These are phyloP conservation scores for Clitopilus passeckerianus DNA, from an alignment of 768 basidiomycete species.

Conservation along the genomic window DNA sequence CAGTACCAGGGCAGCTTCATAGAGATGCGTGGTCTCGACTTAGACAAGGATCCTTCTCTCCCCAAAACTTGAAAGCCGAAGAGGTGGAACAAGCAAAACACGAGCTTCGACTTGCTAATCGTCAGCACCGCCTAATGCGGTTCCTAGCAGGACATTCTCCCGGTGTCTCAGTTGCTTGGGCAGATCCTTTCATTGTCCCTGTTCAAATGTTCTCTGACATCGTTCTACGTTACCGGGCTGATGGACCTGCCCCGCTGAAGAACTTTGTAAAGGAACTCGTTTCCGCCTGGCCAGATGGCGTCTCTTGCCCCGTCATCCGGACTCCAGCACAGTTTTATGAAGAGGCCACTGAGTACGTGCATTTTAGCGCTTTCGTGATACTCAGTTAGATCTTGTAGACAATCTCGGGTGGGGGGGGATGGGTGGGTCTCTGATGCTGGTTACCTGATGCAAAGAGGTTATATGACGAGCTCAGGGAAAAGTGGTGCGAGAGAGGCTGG, in stretches of 20 bases:
- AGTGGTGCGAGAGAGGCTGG: too few relatives aligned
- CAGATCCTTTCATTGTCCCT: neutral
- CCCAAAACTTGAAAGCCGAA: neutral
- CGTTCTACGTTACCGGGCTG: neutral
- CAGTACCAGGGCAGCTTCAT: neutral
- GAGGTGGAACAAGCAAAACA: neutral
- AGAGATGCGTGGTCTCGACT: neutral
- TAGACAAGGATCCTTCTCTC: neutral
- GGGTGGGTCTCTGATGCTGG: neutral
- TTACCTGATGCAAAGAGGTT: too few relatives aligned
- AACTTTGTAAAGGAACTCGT: neutral
- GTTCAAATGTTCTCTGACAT: neutral
- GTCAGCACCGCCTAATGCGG: neutral
- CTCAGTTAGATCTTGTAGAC: neutral
- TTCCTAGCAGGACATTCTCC: neutral
- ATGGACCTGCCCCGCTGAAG: neutral
- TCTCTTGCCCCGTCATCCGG: neutral
- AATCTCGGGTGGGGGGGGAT: neutral
- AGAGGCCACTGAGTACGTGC: neutral
- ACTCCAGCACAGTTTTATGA: neutral
- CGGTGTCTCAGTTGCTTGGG: neutral
- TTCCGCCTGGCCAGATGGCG: neutral
- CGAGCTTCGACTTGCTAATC: neutral
- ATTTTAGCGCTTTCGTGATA: neutral
- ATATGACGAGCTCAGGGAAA: too few relatives aligned